Conservation (phyloP, 371 early-diverging fungal genomes). For the Phascolomyces articulosus region DNA sequence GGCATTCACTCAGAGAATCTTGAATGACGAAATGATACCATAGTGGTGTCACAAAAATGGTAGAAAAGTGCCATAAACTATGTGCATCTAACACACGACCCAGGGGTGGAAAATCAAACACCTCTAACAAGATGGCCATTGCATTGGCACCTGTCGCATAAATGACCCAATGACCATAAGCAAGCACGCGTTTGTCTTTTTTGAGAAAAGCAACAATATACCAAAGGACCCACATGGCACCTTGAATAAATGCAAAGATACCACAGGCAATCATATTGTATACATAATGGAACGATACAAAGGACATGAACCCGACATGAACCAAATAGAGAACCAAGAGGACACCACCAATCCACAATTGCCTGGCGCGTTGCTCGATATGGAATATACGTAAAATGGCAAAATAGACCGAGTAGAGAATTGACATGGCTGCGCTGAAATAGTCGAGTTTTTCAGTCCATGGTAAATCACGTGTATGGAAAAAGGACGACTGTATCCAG, state of each 20-base stretch:
- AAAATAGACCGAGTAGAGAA: slow-evolving; percentile 67
- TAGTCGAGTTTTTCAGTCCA: slow-evolving; percentile 93
- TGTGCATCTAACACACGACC: slow-evolving; percentile 89
- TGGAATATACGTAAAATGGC: slow-evolving; percentile 61
- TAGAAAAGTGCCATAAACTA: slow-evolving; percentile 94
- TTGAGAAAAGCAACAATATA: background rate
- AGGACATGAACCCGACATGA: slow-evolving; percentile 76
- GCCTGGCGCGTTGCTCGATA: slow-evolving; percentile 30
- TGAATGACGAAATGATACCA: slow-evolving; percentile 81
- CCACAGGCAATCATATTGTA: slow-evolving; percentile 92
- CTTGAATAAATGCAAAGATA: slow-evolving; percentile 71
- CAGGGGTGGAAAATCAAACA: slow-evolving; percentile 93
- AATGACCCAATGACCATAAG: slow-evolving; percentile 3
- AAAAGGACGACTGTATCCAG: slow-evolving; percentile 94
- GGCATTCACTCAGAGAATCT: background rate
- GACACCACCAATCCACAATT: slow-evolving; percentile 19
- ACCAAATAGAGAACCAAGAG: slow-evolving; percentile 48
- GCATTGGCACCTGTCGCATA: slow-evolving; percentile 3
- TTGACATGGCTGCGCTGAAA: slow-evolving; percentile 86
- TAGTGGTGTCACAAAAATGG: slow-evolving; percentile 76
- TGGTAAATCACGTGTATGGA: slow-evolving; percentile 86
- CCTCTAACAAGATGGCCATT: slow-evolving; percentile 82
- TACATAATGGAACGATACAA: slow-evolving; percentile 79
- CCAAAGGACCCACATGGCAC: slow-evolving; percentile 70
- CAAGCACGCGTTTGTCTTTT: background rate